Evolutionary conservation across 2,329 filamentous ascomycete species (phyloP).

Genomic region (Periconia sp.): DNA sequence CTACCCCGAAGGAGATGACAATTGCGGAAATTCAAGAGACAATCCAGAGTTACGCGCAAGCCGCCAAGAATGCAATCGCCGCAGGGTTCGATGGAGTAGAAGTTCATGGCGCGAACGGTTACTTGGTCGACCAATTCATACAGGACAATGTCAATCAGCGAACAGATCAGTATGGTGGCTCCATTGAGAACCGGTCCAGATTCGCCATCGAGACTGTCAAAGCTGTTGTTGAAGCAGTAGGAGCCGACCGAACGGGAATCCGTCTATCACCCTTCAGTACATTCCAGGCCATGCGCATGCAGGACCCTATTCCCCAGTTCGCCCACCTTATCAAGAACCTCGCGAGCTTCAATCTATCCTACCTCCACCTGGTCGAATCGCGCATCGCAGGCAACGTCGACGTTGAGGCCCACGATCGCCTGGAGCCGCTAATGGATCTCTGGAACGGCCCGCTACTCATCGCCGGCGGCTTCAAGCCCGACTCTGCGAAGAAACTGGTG

Average conservation of each 20-base stretch:
- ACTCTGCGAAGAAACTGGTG: constrained; percentile 44
- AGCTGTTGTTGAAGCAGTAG: constrained; percentile 58
- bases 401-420: constrained; percentile 22
- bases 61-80: constrained; percentile 53
- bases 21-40: constrained; percentile 48
- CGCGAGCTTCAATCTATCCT: constrained; percentile 59
- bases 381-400: constrained; percentile 56
- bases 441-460: constrained; percentile 44
- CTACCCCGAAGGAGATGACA: constrained; percentile 45
- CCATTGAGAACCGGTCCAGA: constrained; percentile 58
- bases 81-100: constrained; percentile 69
- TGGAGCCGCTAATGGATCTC: constrained; percentile 31
- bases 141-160: constrained; percentile 64
- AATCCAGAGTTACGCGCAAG: constrained; percentile 47
- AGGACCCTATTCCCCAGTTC: constrained; percentile 68
- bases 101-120: constrained; percentile 66
- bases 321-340: constrained; percentile 60
- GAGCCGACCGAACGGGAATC: constrained; percentile 64
- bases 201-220: constrained; percentile 61
- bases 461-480: constrained; percentile 50
- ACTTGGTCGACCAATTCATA: constrained; percentile 71
- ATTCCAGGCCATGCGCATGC: constrained; percentile 70
- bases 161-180: constrained; percentile 56
- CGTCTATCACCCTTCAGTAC: constrained; percentile 66
- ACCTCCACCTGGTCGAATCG: constrained; percentile 61